A percentile compares a stretch with the other conserved stretches of the same genome.
phyloP scores from a whole-genome alignment of 2,329 filamentous ascomycete species.

The Mycosphaerella arachidis region DNA sequence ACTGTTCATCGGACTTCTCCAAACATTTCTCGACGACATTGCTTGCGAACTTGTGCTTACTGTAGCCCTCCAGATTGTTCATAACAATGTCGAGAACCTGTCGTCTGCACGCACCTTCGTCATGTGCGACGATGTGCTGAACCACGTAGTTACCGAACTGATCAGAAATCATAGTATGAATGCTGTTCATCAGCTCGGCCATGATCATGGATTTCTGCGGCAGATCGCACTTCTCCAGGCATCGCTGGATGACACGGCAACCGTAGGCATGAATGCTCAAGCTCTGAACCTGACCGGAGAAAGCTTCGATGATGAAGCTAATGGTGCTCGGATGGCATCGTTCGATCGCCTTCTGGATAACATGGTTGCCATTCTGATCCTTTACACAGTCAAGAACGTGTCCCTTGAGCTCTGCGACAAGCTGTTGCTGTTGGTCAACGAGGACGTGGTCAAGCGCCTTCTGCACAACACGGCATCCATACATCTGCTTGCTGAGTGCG shows the following conservation, averaged over 20 bases:
- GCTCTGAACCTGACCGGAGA: slow-evolving; percentile 67
- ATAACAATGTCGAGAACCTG: slow-evolving; percentile 72
- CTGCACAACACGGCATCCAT: slow-evolving; percentile 92
- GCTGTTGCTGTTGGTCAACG: slow-evolving; percentile 80
- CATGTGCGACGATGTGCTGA: slow-evolving; percentile 82
- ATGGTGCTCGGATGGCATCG: slow-evolving; percentile 72
- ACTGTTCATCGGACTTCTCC: slow-evolving; percentile 61
- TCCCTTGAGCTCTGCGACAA: slow-evolving; percentile 76
- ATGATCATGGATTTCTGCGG: slow-evolving; percentile 68
- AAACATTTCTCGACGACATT: slow-evolving; percentile 97
- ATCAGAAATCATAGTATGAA: slow-evolving; percentile 70
- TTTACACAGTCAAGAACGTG: slow-evolving; percentile 73
- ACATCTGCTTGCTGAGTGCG: slow-evolving; percentile 78
- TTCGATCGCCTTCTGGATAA: slow-evolving; percentile 90
- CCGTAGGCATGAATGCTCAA: slow-evolving; percentile 79
- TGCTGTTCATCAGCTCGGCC: slow-evolving; percentile 70
- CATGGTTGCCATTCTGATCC: slow-evolving; percentile 91
- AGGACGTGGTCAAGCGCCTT: slow-evolving; percentile 90
- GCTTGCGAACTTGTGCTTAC: slow-evolving; percentile 93
- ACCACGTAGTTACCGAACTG: slow-evolving; percentile 96
- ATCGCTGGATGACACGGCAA: slow-evolving; percentile 87
- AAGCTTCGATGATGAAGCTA: slow-evolving; percentile 76
- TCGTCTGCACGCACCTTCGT: slow-evolving; percentile 65
- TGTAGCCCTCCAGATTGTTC: slow-evolving; percentile 66
- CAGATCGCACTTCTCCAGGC: slow-evolving; percentile 72